Evolutionary conservation across 441 rosid genomes (phyloP).

Genomic region (Euphorbia schlechtendalii): DNA sequence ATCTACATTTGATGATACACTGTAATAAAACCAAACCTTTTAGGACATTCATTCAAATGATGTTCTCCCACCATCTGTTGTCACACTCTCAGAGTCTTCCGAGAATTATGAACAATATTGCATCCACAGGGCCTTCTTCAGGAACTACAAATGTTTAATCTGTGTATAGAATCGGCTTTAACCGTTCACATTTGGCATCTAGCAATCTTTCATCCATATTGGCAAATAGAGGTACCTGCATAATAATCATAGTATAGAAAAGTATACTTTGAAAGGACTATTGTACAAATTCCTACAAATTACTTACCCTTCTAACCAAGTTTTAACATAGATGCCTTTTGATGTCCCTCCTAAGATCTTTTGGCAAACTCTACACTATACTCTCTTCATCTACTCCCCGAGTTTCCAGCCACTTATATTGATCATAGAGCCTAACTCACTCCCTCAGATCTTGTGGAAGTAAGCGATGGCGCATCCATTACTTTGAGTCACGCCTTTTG

Average conservation of each 20-base stretch:
- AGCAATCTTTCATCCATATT: no score
- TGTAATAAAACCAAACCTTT: no score
- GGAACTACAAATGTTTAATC: slow-evolving; percentile 64
- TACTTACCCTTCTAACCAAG: slow-evolving; percentile 77
- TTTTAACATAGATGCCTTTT: slow-evolving; percentile 88
- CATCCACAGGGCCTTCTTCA: no score
- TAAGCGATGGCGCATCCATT: slow-evolving; percentile 89
- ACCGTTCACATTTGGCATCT: no score
- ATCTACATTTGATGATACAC: no score
- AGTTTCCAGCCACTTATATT: slow-evolving; percentile 72
- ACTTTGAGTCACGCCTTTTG: no score
- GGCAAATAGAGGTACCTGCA: slow-evolving; percentile 81
- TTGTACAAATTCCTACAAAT: not conserved
- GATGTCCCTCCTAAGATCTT: no score
- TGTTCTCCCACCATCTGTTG: slow-evolving; percentile 94
- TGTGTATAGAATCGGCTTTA: slow-evolving; percentile 82
- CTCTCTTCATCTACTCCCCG: no score
- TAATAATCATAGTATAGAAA: not conserved
- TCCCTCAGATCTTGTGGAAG: slow-evolving; percentile 68
- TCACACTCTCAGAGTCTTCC: slow-evolving; percentile 85
- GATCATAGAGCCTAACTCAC: slow-evolving; percentile 60
- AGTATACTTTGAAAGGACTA: not conserved
- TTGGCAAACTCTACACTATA: slow-evolving; percentile 75
- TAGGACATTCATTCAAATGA: no score
- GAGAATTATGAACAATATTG: slow-evolving; percentile 84